A percentile compares a stretch with the other conserved stretches of the same genome.
Conservation (phyloP, 129 eudicot species). For the Flaveria robusta region DNA sequence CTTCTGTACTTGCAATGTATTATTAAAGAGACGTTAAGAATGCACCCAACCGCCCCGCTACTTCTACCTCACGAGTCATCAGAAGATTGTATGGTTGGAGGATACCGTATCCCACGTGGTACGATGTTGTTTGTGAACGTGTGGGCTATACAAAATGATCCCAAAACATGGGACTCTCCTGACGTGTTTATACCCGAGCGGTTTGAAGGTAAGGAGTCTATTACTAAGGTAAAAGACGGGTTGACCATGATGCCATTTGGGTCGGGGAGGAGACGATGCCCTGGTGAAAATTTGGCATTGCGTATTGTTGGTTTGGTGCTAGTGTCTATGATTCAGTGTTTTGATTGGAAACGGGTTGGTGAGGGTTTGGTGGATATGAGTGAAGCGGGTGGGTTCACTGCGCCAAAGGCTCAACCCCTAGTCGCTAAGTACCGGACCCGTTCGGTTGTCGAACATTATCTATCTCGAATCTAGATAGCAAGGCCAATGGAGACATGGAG, state of each 20-base stretch:
- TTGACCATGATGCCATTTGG: constrained; percentile 53
- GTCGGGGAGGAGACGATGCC: constrained; percentile 53
- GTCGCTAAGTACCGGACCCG: constrained; percentile 38
- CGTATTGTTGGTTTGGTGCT: constrained; percentile 36
- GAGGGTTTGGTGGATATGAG: constrained; percentile 45
- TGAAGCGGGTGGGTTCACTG: constrained; percentile 35
- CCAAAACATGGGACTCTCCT: constrained; percentile 33
- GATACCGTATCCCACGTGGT: constrained; percentile 39
- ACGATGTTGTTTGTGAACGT: constrained; percentile 45
- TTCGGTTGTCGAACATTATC: background rate
- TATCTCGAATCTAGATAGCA: constrained; percentile 25
- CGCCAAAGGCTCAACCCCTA: constrained; percentile 46
- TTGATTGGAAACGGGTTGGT: constrained; percentile 44
- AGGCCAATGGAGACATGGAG: background rate
- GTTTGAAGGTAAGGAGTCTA: constrained; percentile 23
- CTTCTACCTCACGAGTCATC: constrained; percentile 48
- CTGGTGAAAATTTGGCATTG: constrained; percentile 46
- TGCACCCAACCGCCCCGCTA: constrained; percentile 44
- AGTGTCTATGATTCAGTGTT: constrained; percentile 50
- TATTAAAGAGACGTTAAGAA: constrained; percentile 44
- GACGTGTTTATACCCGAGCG: constrained; percentile 43
- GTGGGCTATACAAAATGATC: constrained; percentile 48
- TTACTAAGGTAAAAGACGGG: constrained; percentile 17
- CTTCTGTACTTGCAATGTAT: constrained; percentile 47
- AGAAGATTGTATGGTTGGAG: constrained; percentile 36